Base-by-base conservation (phyloP, 1,284 basidiomycete species). In the Taiwanofungus camphoratus region DNA sequence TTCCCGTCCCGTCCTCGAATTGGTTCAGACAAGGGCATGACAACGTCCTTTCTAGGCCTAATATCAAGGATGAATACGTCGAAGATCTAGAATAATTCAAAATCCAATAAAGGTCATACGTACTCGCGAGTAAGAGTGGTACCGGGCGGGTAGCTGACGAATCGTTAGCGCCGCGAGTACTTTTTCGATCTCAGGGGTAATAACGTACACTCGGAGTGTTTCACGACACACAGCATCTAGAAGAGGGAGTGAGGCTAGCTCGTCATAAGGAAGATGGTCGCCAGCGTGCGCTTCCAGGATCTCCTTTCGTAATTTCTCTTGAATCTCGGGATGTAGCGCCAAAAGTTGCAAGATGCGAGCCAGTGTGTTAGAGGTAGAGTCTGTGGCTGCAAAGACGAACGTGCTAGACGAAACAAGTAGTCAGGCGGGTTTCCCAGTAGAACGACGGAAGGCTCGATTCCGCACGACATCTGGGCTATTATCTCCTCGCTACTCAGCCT, bases 401-500 rank as follows among this genome's bases (percentile, higher is more conserved):
- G 46, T 44, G 13, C 46, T 48, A 24, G 18, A n/a, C 11, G 16
- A 19, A 30, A 7, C 9, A 19, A 18, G 13, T n/a, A 11, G 11
- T 41, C 30, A 41, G 13, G 8, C 34, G 12, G n/a, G n/a, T n/a
- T n/a, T n/a, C 8, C n/a, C 26, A 8, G 26, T 29, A 9, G 26
- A 29, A n/a, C 26, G 8, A n/a, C n/a, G n/a, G 26, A 29, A 29
- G n/a, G n/a, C n/a, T n/a, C 26, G 9, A n/a, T 16, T 4, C 56
- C 58, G 4, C 21, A 60, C 58, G 52, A 49, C 42, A 58, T 52
- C 41, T 60, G 57, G 2, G 53, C 57, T 16, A 57, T 36, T 5
- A 60, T 19, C 42, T 60, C 59, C 4, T 54, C 50, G 21, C 61
- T 57, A 0, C 50, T 48, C 21, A 61, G 53, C 43, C 42, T 46